Evolutionary conservation across 768 basidiomycete species (phyloP).

Genomic region (Boletus subparvulus): DNA sequence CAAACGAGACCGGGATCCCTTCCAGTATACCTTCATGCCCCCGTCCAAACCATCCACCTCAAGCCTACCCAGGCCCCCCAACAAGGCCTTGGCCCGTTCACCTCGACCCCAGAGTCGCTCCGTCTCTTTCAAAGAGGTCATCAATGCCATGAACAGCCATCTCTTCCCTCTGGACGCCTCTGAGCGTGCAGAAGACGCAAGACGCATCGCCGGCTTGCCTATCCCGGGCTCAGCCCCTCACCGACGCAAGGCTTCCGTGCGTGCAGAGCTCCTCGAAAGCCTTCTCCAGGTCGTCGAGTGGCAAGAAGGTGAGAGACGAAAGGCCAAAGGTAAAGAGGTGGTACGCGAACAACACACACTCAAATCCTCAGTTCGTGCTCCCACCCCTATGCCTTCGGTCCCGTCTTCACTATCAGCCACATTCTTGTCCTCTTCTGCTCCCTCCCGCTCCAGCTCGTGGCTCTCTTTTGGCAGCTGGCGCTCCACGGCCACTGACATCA

Average conservation of each 20-base stretch:
- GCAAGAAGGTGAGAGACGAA: conserved; percentile 39
- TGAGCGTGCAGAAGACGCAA: conserved; percentile 34
- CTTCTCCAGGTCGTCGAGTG: conserved; percentile 46
- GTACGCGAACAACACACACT: conserved; percentile 28
- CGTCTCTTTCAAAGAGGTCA: conserved; percentile 57
- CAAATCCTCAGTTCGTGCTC: conserved; percentile 8
- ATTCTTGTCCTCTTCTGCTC: conserved; percentile 27
- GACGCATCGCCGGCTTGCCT: conserved; percentile 27
- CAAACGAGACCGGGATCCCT: conserved; percentile 25
- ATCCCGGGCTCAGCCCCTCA: conserved; percentile 15
- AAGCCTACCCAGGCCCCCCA: conserved; percentile 18
- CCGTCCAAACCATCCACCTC: conserved; percentile 22
- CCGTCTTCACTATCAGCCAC: conserved; percentile 25
- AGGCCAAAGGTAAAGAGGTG: conserved; percentile 42
- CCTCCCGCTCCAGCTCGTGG: conserved; percentile 42
- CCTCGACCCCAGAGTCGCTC: conserved; percentile 29
- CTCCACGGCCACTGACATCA: conserved; percentile 37
- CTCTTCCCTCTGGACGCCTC: conserved; percentile 48
- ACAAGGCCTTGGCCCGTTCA: conserved; percentile 5
- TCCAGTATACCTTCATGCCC: conserved; percentile 36
- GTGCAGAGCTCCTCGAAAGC: conserved; percentile 41
- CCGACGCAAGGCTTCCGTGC: conserved; percentile 21
- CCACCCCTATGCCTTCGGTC: conserved; percentile 17
- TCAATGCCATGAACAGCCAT: conserved; percentile 56
- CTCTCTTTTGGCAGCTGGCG: conserved; percentile 44